Conservation (phyloP, 2,329 filamentous ascomycete genomes). For the Cercospora beticola region DNA sequence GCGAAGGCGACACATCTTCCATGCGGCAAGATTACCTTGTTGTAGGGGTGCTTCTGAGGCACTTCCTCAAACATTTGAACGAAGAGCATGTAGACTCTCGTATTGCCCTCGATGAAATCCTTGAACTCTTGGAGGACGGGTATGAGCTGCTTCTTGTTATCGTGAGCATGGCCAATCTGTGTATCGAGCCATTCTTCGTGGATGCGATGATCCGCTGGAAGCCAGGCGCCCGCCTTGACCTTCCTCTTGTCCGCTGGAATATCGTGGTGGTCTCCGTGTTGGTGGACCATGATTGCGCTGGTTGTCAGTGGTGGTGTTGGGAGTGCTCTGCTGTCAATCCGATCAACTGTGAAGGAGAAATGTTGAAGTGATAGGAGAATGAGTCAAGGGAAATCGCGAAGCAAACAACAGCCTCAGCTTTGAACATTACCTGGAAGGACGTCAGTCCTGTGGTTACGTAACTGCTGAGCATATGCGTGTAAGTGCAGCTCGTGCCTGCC, state of each 20-base stretch:
- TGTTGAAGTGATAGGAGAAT: not conserved
- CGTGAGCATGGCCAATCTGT: conserved; percentile 57
- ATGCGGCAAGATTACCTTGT: conserved; percentile 28
- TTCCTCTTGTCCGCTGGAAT: conserved; percentile 53
- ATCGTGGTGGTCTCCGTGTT: conserved; percentile 47
- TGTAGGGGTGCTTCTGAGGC: conserved; percentile 60
- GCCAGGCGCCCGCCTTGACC: conserved; percentile 58
- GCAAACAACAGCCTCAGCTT: not conserved
- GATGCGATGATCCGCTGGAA: conserved; percentile 62
- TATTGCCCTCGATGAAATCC: conserved; percentile 62
- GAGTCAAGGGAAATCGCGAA: not conserved
- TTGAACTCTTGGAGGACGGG: conserved; percentile 66
- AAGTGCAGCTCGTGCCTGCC: not conserved
- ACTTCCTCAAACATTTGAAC: conserved; percentile 64
- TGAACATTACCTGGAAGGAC: not conserved
- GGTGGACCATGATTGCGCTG: conserved; percentile 29
- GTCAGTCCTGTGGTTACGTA: not conserved
- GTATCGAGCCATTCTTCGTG: conserved; percentile 63
- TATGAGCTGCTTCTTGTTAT: conserved; percentile 52
- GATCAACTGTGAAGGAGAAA: not conserved
- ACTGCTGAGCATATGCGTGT: not conserved
- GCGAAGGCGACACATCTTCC: conserved; percentile 54
- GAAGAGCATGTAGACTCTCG: conserved; percentile 65
- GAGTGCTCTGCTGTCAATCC: not conserved
- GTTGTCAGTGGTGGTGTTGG: not conserved